These are phyloP conservation scores for Platismatia glauca DNA, from an alignment of 495 filamentous ascomycete species.

Conservation along the genomic window DNA sequence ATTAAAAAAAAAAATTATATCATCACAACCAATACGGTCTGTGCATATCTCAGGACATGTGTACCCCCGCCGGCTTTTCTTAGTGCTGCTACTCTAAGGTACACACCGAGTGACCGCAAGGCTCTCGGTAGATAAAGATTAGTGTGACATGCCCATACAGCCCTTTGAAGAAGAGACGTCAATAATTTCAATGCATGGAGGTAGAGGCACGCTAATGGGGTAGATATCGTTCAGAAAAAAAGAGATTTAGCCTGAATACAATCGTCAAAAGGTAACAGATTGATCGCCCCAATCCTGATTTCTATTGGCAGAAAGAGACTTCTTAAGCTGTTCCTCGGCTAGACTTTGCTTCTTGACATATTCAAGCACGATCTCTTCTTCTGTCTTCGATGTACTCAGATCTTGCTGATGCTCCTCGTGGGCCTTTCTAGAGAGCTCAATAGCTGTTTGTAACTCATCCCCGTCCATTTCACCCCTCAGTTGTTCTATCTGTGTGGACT, in stretches of 20 bases:
- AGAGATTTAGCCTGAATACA: too few relatives aligned
- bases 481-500: slow-evolving; percentile 19
- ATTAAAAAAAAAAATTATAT: too few relatives aligned
- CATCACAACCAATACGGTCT: too few relatives aligned
- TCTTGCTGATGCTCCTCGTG: slow-evolving; percentile 29
- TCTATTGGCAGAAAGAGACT: not conserved
- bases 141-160: too few relatives aligned
- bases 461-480: slow-evolving; percentile 33
- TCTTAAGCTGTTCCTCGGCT: slow-evolving; percentile 43
- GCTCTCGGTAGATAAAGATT: too few relatives aligned
- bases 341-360: slow-evolving; percentile 73
- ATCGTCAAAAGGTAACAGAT: not conserved
- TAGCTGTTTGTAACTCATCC: slow-evolving; percentile 35
- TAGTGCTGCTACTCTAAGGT: too few relatives aligned
- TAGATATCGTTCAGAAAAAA: not conserved
- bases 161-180: too few relatives aligned
- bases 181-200: too few relatives aligned
- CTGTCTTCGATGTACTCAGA: slow-evolving; percentile 40
- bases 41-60: too few relatives aligned
- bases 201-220: not conserved
- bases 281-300: not conserved
- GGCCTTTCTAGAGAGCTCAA: slow-evolving; percentile 37
- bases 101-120: too few relatives aligned
- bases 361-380: slow-evolving; percentile 67
- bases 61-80: too few relatives aligned